Percentiles rank a stretch among this genome's conserved stretches.
These are phyloP conservation scores for Mrakia blollopis DNA, from an alignment of 768 basidiomycete species.

Conservation along the genomic window DNA sequence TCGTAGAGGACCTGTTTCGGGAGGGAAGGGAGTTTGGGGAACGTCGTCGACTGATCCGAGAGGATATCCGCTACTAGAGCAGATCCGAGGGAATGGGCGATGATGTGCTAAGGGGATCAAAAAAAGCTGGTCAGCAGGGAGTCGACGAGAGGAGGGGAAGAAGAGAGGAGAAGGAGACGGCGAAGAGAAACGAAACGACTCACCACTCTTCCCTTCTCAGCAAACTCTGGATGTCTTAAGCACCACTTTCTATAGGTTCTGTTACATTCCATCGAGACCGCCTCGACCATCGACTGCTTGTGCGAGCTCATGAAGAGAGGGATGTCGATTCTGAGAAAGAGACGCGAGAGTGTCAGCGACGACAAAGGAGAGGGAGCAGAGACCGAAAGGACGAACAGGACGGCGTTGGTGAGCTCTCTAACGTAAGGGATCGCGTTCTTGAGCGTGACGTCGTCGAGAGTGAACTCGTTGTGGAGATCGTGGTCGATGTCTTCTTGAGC, in stretches of 20 bases:
- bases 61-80: conserved; percentile 48
- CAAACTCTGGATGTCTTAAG: conserved; percentile 48
- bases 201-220: conserved; percentile 44
- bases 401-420: conserved; percentile 49
- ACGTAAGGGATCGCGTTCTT: conserved; percentile 49
- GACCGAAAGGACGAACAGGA: conserved; percentile 29
- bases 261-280: conserved; percentile 43
- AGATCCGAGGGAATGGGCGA: conserved; percentile 50
- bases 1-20: conserved; percentile 45
- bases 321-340: conserved; percentile 45
- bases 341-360: not conserved
- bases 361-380: not conserved
- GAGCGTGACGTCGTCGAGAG: conserved; percentile 48
- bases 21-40: conserved; percentile 44
- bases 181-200: not conserved
- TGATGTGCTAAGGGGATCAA: conserved; percentile 42
- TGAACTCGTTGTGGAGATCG: conserved; percentile 46
- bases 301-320: conserved; percentile 51
- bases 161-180: too few relatives aligned
- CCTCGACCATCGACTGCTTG: conserved; percentile 49
- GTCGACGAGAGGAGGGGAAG: not conserved
- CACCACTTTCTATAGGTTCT: conserved; percentile 49
- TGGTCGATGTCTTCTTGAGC: conserved; percentile 43
- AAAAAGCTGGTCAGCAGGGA: not conserved
- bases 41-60: conserved; percentile 48